Base-by-base conservation (phyloP, 1,284 basidiomycete species). In the Apiotrichum laibachii region DNA sequence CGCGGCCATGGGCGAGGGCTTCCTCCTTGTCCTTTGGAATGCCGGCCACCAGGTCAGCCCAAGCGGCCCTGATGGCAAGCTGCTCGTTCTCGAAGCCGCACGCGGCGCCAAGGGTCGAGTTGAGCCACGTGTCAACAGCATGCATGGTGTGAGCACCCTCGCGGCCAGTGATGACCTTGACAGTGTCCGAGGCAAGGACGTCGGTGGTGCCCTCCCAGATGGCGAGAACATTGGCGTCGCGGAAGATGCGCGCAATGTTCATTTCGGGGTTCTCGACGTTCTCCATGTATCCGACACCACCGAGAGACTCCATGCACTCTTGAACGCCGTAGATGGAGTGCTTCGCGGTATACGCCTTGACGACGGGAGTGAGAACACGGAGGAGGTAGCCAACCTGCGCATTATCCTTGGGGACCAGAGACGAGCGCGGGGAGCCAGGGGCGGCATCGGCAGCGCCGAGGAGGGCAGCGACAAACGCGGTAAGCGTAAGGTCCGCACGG, bases 201-300 rank as follows among this genome's bases (percentile, higher is more conserved):
- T 63, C 62, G 15, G 59, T 63, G 37, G 88, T 89, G 0, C 88
- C 89, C 76, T 91, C 89, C 89, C 89, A 91, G 51, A 91, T 89
- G 65, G 85, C 85, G 77, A 90, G 88, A 8, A 90, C 89, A 9
- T 87, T 72, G 3, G 81, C 79, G 74, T 90, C 88, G 8, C 85
- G 80, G 45, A 88, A 83, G 48, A 83, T 66, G 6, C 58, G 44
- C 18, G 62, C 62, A 13, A 63, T 22, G 62, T 63, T 63, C 50
- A 63, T 55, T 46, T 82, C 83, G 60, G 58, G 65, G 55, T 88
- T 82, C 0, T 82, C 84, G 50, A 84, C 86, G 70, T 91, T 88
- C 67, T 89, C 87, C 88, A 91, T 90, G 67, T 90, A 91, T 0
- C 89, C 89, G 53, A 86, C 85, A 2, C 88, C 89, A 34, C 89